These are phyloP conservation scores for Tilletia caries DNA, from an alignment of 1,284 basidiomycete genomes.

Conservation along the genomic window DNA sequence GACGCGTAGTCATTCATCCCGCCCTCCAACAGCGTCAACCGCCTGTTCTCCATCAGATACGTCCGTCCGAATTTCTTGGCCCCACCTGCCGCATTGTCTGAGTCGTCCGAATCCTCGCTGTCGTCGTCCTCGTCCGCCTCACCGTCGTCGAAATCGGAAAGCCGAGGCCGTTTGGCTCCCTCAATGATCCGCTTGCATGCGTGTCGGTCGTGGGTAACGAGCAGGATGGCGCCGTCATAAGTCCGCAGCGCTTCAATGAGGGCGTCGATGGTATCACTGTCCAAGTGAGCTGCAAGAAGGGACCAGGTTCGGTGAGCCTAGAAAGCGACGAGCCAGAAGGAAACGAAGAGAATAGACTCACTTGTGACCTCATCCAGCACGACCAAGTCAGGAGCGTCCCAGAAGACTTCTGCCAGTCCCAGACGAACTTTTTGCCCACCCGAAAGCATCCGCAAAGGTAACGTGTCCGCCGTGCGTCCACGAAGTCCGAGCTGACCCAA, in stretches of 20 bases:
- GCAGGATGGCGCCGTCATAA: slow-evolving; percentile 64
- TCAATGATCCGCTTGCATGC: slow-evolving; percentile 39
- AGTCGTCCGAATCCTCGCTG: slow-evolving; percentile 18
- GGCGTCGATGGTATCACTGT: slow-evolving; percentile 65
- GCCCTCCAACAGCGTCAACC: slow-evolving; percentile 55
- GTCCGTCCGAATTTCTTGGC: slow-evolving; percentile 55
- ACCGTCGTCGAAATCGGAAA: slow-evolving; percentile 33
- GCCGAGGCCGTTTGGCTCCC: slow-evolving; percentile 23
- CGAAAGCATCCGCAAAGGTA: slow-evolving; percentile 26
- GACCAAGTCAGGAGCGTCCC: slow-evolving; percentile 34
- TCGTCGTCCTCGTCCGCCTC: slow-evolving; percentile 37
- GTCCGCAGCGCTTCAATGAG: slow-evolving; percentile 62
- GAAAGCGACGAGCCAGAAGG: not conserved
- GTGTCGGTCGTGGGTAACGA: slow-evolving; percentile 68
- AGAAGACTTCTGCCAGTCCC: slow-evolving; percentile 37
- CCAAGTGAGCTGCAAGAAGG: slow-evolving; percentile 63
- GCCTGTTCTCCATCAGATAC: slow-evolving; percentile 57
- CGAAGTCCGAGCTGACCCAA: slow-evolving; percentile 57
- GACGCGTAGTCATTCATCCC: slow-evolving; percentile 57
- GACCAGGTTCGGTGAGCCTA: not conserved
- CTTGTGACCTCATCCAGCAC: slow-evolving; percentile 42
- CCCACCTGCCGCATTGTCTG: not conserved
- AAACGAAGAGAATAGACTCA: slow-evolving; percentile 16
- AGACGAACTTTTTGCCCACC: slow-evolving; percentile 62
- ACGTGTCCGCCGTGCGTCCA: slow-evolving; percentile 35